Conservation (phyloP, 2,329 filamentous ascomycete genomes). For the Penicillium sp. region DNA sequence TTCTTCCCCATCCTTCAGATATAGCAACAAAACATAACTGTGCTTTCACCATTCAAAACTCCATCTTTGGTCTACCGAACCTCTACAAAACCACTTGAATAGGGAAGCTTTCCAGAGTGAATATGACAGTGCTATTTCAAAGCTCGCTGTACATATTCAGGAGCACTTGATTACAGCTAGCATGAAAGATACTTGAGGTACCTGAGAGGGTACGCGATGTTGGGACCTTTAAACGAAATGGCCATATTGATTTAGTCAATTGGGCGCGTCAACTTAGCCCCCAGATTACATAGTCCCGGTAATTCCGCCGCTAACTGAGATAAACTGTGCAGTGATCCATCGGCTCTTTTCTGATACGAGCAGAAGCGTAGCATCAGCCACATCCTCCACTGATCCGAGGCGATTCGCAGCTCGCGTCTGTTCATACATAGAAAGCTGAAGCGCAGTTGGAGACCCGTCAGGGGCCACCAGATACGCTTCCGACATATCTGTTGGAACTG, state of each 20-base stretch:
- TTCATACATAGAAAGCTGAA: no score
- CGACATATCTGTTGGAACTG: no score
- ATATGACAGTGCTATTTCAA: not conserved
- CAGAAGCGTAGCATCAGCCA: slow-evolving; percentile 42
- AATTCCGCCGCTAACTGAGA: slow-evolving; percentile 41
- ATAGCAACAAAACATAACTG: no score
- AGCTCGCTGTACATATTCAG: not conserved
- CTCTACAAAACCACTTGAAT: not conserved
- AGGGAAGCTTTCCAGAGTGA: not conserved
- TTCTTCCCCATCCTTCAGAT: no score
- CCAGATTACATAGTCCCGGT: slow-evolving; percentile 9
- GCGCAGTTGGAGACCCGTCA: no score
- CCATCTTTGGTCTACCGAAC: not conserved
- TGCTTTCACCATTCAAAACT: not conserved
- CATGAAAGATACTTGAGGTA: not conserved
- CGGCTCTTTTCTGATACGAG: slow-evolving; percentile 41
- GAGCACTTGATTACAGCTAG: not conserved
- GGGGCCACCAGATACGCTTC: no score
- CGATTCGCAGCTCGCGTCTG: no score
- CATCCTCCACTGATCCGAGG: no score
- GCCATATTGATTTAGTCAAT: not conserved
- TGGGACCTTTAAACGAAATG: not conserved
- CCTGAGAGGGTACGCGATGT: not conserved
- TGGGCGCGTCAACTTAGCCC: not conserved
- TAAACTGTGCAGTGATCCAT: slow-evolving; percentile 48